Evolutionary conservation across 108 stramenopile genomes (phyloP).

Genomic region (Cyclotella baltica): DNA sequence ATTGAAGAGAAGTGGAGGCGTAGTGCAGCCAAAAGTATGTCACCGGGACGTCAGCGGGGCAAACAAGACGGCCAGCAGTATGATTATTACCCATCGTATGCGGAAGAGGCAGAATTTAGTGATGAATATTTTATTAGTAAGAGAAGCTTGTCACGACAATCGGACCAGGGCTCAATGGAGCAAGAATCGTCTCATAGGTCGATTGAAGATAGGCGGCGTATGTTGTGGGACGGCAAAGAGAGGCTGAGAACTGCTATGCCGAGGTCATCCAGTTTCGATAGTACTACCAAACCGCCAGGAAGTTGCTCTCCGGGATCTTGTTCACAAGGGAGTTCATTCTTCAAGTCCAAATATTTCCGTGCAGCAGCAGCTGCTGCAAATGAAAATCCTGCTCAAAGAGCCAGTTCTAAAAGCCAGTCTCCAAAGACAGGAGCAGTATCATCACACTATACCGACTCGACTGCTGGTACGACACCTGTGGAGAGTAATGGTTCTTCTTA

Average conservation of each 20-base stretch:
- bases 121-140: constrained; percentile 31
- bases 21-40: constrained; percentile 30
- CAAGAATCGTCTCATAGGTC: constrained; percentile 23
- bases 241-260: constrained; percentile 37
- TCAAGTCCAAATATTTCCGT: constrained; percentile 56
- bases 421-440: constrained; percentile 27
- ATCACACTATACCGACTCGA: constrained; percentile 50
- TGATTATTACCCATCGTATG: neutral
- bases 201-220: constrained; percentile 31
- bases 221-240: constrained; percentile 50
- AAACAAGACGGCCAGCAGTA: neutral
- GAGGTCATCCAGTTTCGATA: constrained; percentile 10
- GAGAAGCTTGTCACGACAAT: neutral
- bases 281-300: neutral
- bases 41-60: constrained; percentile 18
- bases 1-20: constrained; percentile 41
- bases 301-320: constrained; percentile 39
- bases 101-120: neutral
- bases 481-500: constrained; percentile 38
- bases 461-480: constrained; percentile 40
- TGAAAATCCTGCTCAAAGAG: neutral
- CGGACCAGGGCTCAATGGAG: neutral
- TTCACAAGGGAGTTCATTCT: constrained; percentile 33
- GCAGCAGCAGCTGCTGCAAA: constrained; percentile 41
- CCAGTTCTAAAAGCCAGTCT: constrained; percentile 13